A percentile compares a stretch with the other conserved stretches of the same genome.
These are phyloP conservation scores for Sphaerulina populicola DNA, from an alignment of 2,329 filamentous ascomycete species.

Conservation along the genomic window DNA sequence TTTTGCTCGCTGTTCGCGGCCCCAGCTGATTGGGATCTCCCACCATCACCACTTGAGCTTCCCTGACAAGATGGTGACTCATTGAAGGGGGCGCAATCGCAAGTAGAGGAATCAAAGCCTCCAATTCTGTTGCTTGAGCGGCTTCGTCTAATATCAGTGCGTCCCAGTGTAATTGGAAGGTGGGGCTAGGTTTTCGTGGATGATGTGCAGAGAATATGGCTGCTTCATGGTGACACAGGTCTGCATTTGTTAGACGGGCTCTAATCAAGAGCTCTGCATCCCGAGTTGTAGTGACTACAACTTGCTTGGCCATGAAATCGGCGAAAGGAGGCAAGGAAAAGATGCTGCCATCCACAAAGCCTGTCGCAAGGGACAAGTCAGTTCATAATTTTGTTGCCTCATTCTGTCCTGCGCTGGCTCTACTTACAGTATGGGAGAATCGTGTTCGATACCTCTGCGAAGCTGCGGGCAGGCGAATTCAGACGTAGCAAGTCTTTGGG, in stretches of 20 bases:
- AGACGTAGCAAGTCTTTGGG: slow-evolving; percentile 21
- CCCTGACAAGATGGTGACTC: neutral
- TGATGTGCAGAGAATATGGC: slow-evolving; percentile 14
- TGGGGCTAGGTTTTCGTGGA: slow-evolving; percentile 5
- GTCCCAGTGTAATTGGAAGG: slow-evolving; percentile 20
- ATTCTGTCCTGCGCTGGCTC: neutral
- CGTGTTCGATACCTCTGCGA: slow-evolving; percentile 23
- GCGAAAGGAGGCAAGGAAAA: slow-evolving; percentile 22
- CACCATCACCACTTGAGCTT: slow-evolving; percentile 21
- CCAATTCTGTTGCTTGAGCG: slow-evolving; percentile 24
- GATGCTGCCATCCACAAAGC: slow-evolving; percentile 19
- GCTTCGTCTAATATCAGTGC: slow-evolving; percentile 25
- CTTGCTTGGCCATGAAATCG: slow-evolving; percentile 19
- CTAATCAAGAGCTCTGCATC: slow-evolving; percentile 21
- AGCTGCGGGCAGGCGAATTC: slow-evolving; percentile 22
- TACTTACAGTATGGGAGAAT: slow-evolving; percentile 21
- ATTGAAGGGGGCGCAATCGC: slow-evolving; percentile 21
- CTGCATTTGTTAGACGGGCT: slow-evolving; percentile 22
- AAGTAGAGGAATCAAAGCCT: slow-evolving; percentile 19
- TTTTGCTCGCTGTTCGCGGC: slow-evolving; percentile 24
- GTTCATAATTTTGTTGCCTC: neutral
- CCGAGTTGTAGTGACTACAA: slow-evolving; percentile 22
- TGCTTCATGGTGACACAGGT: slow-evolving; percentile 21
- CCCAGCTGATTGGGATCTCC: slow-evolving; percentile 26
- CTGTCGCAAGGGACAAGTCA: neutral